Percentiles rank a stretch among this genome's conserved stretches.
Evolutionary conservation across 2,329 filamentous ascomycete genomes (phyloP).

Genomic region (Microdochium bolleyi): DNA sequence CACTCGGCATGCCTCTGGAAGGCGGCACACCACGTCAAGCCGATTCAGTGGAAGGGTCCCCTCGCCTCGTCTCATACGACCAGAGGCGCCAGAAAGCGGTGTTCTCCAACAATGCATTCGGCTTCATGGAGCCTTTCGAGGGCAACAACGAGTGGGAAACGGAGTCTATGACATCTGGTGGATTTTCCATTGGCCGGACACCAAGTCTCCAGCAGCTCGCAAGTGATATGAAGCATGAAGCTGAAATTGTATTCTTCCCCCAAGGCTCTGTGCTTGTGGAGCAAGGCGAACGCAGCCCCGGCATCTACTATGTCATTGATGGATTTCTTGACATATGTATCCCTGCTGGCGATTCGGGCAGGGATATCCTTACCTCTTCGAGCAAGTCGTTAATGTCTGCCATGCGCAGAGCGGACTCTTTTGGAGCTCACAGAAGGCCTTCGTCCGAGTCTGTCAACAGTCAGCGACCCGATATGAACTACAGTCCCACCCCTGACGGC

Average conservation of each 20-base stretch:
- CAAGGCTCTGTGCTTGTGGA: conserved; percentile 92
- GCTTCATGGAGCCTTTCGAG: conserved; percentile 81
- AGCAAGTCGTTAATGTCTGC: conserved; percentile 23
- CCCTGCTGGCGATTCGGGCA: conserved; percentile 52
- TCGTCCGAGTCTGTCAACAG: conserved; percentile 3
- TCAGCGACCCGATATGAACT: background rate
- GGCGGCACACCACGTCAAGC: conserved; percentile 57
- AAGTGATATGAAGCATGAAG: conserved; percentile 80
- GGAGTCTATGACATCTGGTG: conserved; percentile 73
- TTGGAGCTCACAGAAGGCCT: conserved; percentile 8
- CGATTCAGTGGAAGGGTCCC: conserved; percentile 78
- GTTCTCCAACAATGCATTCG: conserved; percentile 78
- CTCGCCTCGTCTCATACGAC: conserved; percentile 77
- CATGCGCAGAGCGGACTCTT: conserved; percentile 23
- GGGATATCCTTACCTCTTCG: conserved; percentile 30
- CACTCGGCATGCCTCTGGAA: conserved; percentile 70
- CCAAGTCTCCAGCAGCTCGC: conserved; percentile 59
- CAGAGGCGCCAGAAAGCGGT: conserved; percentile 70
- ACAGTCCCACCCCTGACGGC: background rate
- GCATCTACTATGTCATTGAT: conserved; percentile 94
- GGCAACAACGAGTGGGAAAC: conserved; percentile 71
- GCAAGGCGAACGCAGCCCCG: conserved; percentile 93
- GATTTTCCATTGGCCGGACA: conserved; percentile 50
- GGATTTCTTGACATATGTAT: conserved; percentile 93
- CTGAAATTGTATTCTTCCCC: conserved; percentile 96